These are phyloP conservation scores for Aspergillus sp. DNA, from an alignment of 2,329 filamentous ascomycete genomes.

Conservation along the genomic window DNA sequence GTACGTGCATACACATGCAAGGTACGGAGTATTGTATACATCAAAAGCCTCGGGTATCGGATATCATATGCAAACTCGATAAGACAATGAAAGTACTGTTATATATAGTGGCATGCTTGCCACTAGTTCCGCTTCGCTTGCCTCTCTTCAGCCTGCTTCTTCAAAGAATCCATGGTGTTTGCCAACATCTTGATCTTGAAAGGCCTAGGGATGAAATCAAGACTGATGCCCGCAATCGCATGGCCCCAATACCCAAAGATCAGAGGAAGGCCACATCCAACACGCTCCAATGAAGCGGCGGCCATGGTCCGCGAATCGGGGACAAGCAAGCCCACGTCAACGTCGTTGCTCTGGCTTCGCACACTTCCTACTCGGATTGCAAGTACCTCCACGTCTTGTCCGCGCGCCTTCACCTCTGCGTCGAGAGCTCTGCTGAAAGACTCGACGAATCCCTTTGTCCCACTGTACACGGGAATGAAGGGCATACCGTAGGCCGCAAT, in stretches of 20 bases:
- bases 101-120: background rate
- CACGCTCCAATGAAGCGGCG: constrained; percentile 23
- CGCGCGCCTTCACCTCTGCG: constrained; percentile 38
- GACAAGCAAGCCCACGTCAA: constrained; percentile 17
- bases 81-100: no score
- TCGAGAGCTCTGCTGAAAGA: constrained; percentile 35
- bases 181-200: background rate
- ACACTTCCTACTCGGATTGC: constrained; percentile 30
- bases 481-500: constrained; percentile 42
- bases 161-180: background rate
- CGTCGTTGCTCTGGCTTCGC: constrained; percentile 19
- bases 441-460: constrained; percentile 42
- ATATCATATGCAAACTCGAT: background rate
- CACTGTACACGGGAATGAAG: constrained; percentile 41
- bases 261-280: constrained; percentile 27
- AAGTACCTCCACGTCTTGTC: constrained; percentile 33
- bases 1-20: background rate
- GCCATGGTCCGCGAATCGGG: constrained; percentile 26
- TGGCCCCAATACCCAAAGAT: constrained; percentile 29
- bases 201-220: constrained; percentile 1
- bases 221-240: constrained; percentile 5
- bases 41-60: background rate
- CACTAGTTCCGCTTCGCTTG: constrained; percentile 2
- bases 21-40: background rate
- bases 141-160: background rate